Conservation (phyloP, 2,329 filamentous ascomycete species). For the Fusarium aywerte region DNA sequence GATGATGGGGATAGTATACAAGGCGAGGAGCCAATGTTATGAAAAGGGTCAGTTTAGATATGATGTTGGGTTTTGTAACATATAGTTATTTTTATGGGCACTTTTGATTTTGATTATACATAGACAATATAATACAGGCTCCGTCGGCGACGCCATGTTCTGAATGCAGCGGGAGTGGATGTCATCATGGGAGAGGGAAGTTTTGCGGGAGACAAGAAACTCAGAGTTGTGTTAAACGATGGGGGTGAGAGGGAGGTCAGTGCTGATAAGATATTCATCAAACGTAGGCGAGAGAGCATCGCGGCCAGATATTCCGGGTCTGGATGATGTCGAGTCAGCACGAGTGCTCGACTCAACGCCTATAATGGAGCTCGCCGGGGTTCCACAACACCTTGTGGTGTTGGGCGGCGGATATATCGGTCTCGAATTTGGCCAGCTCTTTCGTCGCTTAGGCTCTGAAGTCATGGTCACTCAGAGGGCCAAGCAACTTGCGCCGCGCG, state of each 20-base stretch:
- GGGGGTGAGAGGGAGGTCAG: slow-evolving; percentile 50
- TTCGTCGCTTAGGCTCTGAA: slow-evolving; percentile 59
- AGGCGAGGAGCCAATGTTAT: slow-evolving; percentile 43
- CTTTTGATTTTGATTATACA: slow-evolving; percentile 1
- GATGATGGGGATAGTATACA: slow-evolving; percentile 50
- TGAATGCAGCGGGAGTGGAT: slow-evolving; percentile 56
- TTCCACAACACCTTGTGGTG: slow-evolving; percentile 61
- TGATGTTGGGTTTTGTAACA: slow-evolving; percentile 6
- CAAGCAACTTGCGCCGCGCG: slow-evolving; percentile 56
- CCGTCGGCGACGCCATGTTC: slow-evolving; percentile 9
- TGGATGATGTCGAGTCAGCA: slow-evolving; percentile 50
- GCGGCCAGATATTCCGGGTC: slow-evolving; percentile 51
- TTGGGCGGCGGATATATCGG: slow-evolving; percentile 65
- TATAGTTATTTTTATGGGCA: slow-evolving; percentile 7
- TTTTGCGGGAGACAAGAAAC: slow-evolving; percentile 55
- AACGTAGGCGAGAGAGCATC: slow-evolving; percentile 58
- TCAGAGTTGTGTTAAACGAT: slow-evolving; percentile 50
- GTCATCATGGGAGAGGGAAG: slow-evolving; percentile 58
- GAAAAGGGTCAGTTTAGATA: slow-evolving; percentile 14
- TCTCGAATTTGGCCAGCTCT: slow-evolving; percentile 64
- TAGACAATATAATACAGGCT: not conserved
- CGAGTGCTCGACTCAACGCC: slow-evolving; percentile 59
- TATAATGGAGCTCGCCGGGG: slow-evolving; percentile 58
- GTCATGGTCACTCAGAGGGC: slow-evolving; percentile 61
- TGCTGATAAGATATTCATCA: slow-evolving; percentile 58